Conservation (phyloP, 208 protist species). For the Sergeia podlipaevii region DNA sequence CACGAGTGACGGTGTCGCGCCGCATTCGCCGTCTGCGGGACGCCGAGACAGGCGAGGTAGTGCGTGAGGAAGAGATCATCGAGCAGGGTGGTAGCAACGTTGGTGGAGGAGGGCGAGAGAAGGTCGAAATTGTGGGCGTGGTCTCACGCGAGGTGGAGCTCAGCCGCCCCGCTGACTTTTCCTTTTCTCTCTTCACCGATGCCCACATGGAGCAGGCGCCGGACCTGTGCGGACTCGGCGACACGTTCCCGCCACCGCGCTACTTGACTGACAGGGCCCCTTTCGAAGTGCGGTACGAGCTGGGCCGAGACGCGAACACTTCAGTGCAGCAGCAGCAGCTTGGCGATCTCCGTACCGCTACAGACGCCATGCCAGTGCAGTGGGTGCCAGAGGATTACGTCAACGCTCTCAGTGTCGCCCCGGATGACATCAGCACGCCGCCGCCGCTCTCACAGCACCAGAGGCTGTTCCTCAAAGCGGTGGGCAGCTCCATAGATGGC, state of each 20-base stretch:
- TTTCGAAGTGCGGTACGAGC: conserved; percentile 49
- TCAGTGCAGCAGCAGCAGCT: conserved; percentile 12
- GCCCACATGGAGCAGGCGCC: conserved; percentile 25
- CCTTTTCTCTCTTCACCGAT: conserved; percentile 43
- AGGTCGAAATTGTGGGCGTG: conserved; percentile 56
- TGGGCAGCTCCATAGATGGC: conserved; percentile 22
- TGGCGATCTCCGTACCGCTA: background rate
- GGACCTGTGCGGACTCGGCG: conserved; percentile 32
- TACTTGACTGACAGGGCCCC: conserved; percentile 36
- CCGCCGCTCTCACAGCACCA: background rate
- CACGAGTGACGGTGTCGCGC: conserved; percentile 41
- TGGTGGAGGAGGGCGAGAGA: background rate
- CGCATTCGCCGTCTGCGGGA: conserved; percentile 48
- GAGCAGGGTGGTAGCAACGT: background rate
- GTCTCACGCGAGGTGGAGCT: conserved; percentile 73
- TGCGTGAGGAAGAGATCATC: conserved; percentile 29
- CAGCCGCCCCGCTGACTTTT: conserved; percentile 70
- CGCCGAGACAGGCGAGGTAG: conserved; percentile 35
- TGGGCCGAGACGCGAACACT: conserved; percentile 37
- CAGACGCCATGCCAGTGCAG: background rate
- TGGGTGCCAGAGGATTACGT: background rate
- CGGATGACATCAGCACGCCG: no score
- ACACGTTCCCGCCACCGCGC: conserved; percentile 59
- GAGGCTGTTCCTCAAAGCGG: background rate
- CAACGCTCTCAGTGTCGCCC: no score